phyloP scores from a whole-genome alignment of 257 asterid species.

The Apocynum venetum region DNA sequence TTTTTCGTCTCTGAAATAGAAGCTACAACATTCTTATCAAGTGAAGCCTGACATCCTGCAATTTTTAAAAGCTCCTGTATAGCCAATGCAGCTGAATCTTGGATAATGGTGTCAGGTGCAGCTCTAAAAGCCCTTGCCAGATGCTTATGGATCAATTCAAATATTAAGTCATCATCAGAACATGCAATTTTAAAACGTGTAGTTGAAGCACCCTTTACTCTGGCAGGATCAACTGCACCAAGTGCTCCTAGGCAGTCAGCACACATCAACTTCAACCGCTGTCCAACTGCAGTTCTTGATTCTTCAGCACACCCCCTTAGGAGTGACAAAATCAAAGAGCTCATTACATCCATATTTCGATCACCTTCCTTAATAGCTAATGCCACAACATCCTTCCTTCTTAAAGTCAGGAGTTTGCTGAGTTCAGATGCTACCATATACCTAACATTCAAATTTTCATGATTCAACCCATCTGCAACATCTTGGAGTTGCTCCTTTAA shows the following conservation, averaged over 20 bases:
- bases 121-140: slow-evolving; percentile 95
- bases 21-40: slow-evolving; percentile 50
- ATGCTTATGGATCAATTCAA: slow-evolving; percentile 91
- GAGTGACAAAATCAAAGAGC: slow-evolving; percentile 80
- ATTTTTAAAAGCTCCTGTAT: slow-evolving; percentile 88
- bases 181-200: slow-evolving; percentile 89
- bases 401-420: slow-evolving; percentile 65
- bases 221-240: slow-evolving; percentile 98
- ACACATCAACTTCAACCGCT: slow-evolving; percentile 76
- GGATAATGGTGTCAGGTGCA: slow-evolving; percentile 81
- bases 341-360: slow-evolving; percentile 63
- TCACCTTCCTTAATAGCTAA: slow-evolving; percentile 72
- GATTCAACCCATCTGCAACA: slow-evolving; percentile 79
- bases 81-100: slow-evolving; percentile 96
- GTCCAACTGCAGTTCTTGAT: slow-evolving; percentile 87
- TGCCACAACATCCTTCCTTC: slow-evolving; percentile 65
- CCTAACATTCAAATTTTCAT: slow-evolving; percentile 90
- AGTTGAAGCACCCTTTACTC: slow-evolving; percentile 63
- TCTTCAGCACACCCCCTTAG: slow-evolving; percentile 98
- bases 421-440: slow-evolving; percentile 96
- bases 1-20: slow-evolving; percentile 36
- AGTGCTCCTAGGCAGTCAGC: slow-evolving; percentile 97
- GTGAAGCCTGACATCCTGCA: slow-evolving; percentile 86
- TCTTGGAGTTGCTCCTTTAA: slow-evolving; percentile 80
- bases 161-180: slow-evolving; percentile 94